Evolutionary conservation across 192 early-diverging fungal genomes (phyloP).

Genomic region (Gigaspora rosea): DNA sequence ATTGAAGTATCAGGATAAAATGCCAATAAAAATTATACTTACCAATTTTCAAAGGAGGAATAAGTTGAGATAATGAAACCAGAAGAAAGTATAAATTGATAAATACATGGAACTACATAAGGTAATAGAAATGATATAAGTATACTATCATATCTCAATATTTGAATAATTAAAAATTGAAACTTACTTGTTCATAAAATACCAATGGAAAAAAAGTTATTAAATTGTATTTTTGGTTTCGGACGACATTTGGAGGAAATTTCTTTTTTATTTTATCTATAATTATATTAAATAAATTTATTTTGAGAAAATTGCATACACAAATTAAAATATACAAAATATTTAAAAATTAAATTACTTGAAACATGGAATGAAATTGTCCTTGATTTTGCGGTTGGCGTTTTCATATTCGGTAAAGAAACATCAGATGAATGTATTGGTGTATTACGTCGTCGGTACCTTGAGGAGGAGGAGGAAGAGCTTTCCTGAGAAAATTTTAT

Average conservation of each 20-base stretch:
- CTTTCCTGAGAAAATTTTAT: background rate
- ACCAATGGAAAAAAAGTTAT: constrained; percentile 80
- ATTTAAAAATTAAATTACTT: constrained; percentile 36
- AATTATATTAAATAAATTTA: background rate
- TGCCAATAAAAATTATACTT: constrained; percentile 21
- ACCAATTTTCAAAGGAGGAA: constrained; percentile 84
- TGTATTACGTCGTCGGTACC: background rate
- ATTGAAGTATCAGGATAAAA: background rate
- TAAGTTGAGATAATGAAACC: constrained; percentile 90
- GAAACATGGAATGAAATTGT: constrained; percentile 51
- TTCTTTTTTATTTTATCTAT: constrained; percentile 55
- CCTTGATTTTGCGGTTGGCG: constrained; percentile 41
- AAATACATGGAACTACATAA: constrained; percentile 85
- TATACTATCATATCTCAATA: background rate
- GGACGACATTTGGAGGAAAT: constrained; percentile 78
- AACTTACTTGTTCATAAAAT: constrained; percentile 73
- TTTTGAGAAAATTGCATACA: background rate
- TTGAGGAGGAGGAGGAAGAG: too few relatives aligned
- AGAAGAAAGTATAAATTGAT: constrained; percentile 95
- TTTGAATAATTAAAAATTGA: background rate
- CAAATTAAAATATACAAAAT: background rate
- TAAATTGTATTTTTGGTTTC: constrained; percentile 87
- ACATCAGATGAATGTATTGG: background rate
- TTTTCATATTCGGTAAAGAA: background rate
- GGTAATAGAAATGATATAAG: background rate